Evolutionary conservation across 1,284 basidiomycete species (phyloP), one percentile per base, ranked within the genome.

Genomic region (Moesziomyces globuligerus): DNA sequence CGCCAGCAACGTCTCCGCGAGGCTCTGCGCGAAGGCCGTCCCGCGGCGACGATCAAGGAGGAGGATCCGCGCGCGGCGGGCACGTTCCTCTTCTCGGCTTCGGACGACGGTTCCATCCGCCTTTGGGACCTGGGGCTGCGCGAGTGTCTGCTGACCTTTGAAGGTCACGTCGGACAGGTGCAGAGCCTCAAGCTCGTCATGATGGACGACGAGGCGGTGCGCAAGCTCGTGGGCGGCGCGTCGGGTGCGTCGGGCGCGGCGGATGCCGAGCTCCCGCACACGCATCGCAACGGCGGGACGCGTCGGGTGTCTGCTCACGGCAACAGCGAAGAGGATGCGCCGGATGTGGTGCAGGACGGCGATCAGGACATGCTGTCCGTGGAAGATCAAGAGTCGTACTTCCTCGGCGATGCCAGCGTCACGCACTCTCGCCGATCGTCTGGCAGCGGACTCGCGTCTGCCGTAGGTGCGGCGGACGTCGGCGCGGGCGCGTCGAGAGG

Each of bases 101-200:
- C 93, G 7, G 95, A 98, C 81, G 96, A 98, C 80, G 90, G 91
- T 26, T 90, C 90, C 4, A 93, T 98, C 83, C 90, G 90, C 57
- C 87, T 99, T 3, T 99, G 95, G 95, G 94, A 98, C 83, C 87
- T 98, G 43, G 89, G 87, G 21, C 85, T 86, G 23, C 87, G 92
- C 44, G 88, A 90, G 18, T 98, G 93, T 79, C 87, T 97, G 39
- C 88, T 91, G 26, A 89, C 90, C 53, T 93, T 95, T 80, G 87
- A 86, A 13, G 96, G 94, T 0, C 95, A 99, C 83, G 90, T 95
- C 55, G 93, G 91, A 0, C 94, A 98, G 81, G 92, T 98, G 6
- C 95, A 99, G 85, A 91, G 90, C 75, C 87, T 98, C 83, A 90
- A 89, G 78, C 84, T 97, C 25, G 84, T 96, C 43, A 86, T 89